Evolutionary conservation across 148 eudicot species (phyloP), one percentile per base, ranked within the genome.

Genomic region (Vaccinium darrowii): DNA sequence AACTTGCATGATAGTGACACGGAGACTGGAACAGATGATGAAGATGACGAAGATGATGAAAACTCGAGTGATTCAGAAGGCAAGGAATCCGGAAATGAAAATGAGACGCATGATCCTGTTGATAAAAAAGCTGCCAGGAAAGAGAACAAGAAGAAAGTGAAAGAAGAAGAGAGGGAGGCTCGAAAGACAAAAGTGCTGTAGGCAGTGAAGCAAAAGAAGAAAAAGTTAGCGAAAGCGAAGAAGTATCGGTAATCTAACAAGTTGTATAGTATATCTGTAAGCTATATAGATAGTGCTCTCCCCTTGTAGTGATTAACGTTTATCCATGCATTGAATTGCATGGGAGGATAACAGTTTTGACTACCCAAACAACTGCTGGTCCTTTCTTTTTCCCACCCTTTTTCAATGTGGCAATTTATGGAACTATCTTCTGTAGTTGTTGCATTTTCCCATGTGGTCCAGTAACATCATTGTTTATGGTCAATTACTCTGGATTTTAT

Each of bases 141-240:
- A 86, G 96, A 93, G 86, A 93, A 97, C 90, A 97, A 97, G 93
- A 97, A 94, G 92, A 95, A 97, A 79, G 99, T 95, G 1, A 97
- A 95, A 90, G 98, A 97, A 89, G 98, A 94, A 90, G 92, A 97
- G 89, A 92, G 98, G 85, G 98, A 97, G 84, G 88, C 96, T 23
- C 90, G 99, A 57, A 95, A 97, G 90, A 93, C 84, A 49, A 97
- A 97, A 87, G 85, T 90, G 54, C 96, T 98, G 0, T 94, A 97
- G 88, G 96, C 98, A 3, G 84, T 89, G 65, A 97, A 97, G 91
- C 95, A 97, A 88, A 93, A 94, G 84, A 97, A 95, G 94, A 94
- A 95, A 88, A 97, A 97, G 90, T 86, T 97, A 88, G 91, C 99
- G 0, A 97, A 97, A 86, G 92, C 99, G 12, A 91, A 91, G 86